phyloP scores from a whole-genome alignment of 2,329 filamentous ascomycete species.

The Hymenoscyphus salicellus region DNA sequence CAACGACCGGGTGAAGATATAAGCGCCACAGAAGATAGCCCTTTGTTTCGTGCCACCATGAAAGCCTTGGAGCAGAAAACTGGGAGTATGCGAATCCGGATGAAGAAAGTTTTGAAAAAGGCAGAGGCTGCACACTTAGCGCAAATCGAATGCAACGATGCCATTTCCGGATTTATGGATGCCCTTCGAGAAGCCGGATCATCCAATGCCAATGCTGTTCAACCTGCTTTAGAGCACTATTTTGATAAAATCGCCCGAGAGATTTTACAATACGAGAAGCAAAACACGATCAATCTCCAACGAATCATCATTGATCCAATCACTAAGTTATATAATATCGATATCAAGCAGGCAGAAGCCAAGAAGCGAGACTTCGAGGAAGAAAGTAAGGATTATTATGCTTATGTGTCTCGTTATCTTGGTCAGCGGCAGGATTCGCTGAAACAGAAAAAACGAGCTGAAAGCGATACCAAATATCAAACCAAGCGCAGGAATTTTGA shows the following conservation, averaged over 20 bases:
- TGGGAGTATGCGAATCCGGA: constrained; percentile 84
- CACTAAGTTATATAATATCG: constrained; percentile 83
- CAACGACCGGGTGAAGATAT: constrained; percentile 83
- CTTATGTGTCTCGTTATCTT: constrained; percentile 91
- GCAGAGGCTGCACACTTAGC: constrained; percentile 84
- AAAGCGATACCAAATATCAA: constrained; percentile 96
- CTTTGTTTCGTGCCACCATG: constrained; percentile 93
- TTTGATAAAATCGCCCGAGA: constrained; percentile 95
- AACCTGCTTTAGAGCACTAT: constrained; percentile 94
- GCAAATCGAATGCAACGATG: constrained; percentile 81
- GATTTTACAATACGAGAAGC: constrained; percentile 80
- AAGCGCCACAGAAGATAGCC: constrained; percentile 83
- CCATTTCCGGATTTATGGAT: constrained; percentile 77
- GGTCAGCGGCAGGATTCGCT: constrained; percentile 92
- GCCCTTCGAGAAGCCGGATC: constrained; percentile 81
- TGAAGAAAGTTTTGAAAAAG: constrained; percentile 93
- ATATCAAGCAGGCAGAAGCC: constrained; percentile 95
- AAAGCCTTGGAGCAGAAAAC: constrained; percentile 96
- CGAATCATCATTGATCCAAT: constrained; percentile 94
- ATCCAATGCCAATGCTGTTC: constrained; percentile 94
- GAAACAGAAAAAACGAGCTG: constrained; percentile 93
- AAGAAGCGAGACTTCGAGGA: constrained; percentile 99
- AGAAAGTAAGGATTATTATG: constrained; percentile 97
- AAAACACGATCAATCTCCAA: constrained; percentile 80
- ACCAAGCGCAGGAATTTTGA: constrained; percentile 91